phyloP scores from a whole-genome alignment of 75 land plant genomes.

The Sequoiadendron giganteum region DNA sequence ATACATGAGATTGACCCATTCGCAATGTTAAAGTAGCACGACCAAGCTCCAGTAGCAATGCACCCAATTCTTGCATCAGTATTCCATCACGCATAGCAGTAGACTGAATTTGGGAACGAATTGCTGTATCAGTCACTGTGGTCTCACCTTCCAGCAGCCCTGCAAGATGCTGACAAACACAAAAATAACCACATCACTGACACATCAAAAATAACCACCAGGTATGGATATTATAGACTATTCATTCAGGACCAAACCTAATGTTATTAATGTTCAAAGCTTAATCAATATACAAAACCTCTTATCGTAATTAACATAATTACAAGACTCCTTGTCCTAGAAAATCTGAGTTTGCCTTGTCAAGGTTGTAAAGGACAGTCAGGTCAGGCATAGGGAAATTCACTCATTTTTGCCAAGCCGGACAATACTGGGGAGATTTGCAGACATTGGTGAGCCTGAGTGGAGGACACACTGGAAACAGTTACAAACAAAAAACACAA shows the following conservation, averaged over 20 bases:
- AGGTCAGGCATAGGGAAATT: not conserved
- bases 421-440: not conserved
- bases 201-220: not conserved
- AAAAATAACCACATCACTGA: not conserved
- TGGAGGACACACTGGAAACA: not conserved
- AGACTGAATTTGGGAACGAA: conserved; percentile 64
- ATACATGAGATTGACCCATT: conserved; percentile 90
- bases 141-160: conserved; percentile 68
- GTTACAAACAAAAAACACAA: not conserved
- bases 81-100: conserved; percentile 62
- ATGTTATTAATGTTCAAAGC: not conserved
- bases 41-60: conserved; percentile 93
- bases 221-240: not conserved
- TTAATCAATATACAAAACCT: not conserved
- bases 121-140: conserved; percentile 40
- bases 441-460: not conserved
- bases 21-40: conserved; percentile 77
- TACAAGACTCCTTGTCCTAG: no score
- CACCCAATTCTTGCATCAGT: conserved; percentile 92
- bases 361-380: not conserved
- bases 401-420: not conserved
- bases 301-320: not conserved
- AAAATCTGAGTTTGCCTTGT: not conserved
- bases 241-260: not conserved
- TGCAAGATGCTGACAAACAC: conserved; percentile 45